Percentiles rank a stretch among this genome's conserved stretches.
phyloP scores from a whole-genome alignment of 2,329 filamentous ascomycete genomes.

The Paraphoma chrysanthemicola region DNA sequence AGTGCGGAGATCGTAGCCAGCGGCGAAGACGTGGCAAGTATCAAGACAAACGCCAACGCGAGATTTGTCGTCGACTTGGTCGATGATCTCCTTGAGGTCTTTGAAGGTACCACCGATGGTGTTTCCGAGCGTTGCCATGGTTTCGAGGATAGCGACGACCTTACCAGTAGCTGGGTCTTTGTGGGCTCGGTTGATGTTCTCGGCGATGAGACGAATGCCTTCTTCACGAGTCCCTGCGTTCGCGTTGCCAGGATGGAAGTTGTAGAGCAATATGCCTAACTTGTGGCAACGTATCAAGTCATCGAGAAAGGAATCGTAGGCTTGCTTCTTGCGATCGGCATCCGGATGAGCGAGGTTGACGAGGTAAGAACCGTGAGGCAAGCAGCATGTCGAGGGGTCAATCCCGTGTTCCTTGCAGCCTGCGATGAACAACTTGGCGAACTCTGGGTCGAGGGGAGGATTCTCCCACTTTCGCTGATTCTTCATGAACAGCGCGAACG shows the following conservation, averaged over 20 bases:
- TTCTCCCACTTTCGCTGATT: slow-evolving; percentile 95
- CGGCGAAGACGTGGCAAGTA: slow-evolving; percentile 95
- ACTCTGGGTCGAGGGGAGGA: slow-evolving; percentile 74
- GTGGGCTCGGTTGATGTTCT: slow-evolving; percentile 83
- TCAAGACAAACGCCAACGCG: slow-evolving; percentile 95
- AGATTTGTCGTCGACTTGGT: slow-evolving; percentile 76
- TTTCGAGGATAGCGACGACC: slow-evolving; percentile 88
- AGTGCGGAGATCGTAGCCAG: slow-evolving; percentile 86
- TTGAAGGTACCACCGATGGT: slow-evolving; percentile 85
- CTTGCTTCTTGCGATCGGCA: slow-evolving; percentile 78
- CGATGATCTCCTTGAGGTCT: slow-evolving; percentile 86
- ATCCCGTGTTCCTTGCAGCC: slow-evolving; percentile 74
- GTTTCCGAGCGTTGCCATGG: slow-evolving; percentile 89
- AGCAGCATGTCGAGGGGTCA: slow-evolving; percentile 74
- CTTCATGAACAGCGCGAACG: slow-evolving; percentile 94
- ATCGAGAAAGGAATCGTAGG: slow-evolving; percentile 84
- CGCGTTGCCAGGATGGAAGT: slow-evolving; percentile 93
- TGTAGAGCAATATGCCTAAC: slow-evolving; percentile 90
- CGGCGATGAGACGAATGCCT: slow-evolving; percentile 80
- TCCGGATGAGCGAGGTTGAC: slow-evolving; percentile 94
- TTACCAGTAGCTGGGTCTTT: slow-evolving; percentile 67
- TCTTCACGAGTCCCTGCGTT: slow-evolving; percentile 69
- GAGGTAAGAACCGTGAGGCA: slow-evolving; percentile 95
- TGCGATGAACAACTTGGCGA: slow-evolving; percentile 72
- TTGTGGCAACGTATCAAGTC: slow-evolving; percentile 85